phyloP scores from a whole-genome alignment of 192 early-diverging fungal genomes.

The Paraglomus occultum region DNA sequence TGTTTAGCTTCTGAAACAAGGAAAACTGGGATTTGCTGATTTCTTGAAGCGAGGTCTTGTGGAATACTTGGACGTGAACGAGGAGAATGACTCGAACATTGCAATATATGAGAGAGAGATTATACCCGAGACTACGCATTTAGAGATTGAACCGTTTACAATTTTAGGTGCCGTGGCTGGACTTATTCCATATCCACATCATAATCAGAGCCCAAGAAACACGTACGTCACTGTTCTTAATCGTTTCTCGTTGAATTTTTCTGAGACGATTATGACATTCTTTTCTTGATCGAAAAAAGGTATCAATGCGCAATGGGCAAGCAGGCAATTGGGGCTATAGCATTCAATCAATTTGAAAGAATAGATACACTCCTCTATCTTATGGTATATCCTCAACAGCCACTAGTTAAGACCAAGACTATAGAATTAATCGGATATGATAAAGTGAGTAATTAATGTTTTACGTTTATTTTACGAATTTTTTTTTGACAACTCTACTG shows the following conservation, averaged over 20 bases:
- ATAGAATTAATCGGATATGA: conserved; percentile 98
- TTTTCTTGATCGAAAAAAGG: conserved; percentile 4
- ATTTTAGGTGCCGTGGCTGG: conserved; percentile 97
- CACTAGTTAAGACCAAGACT: conserved; percentile 97
- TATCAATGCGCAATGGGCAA: conserved; percentile 99
- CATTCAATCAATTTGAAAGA: conserved; percentile 90
- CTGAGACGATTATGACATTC: not conserved
- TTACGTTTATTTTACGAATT: conserved; percentile 6
- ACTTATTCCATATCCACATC: conserved; percentile 97
- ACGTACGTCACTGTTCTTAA: conserved; percentile 45
- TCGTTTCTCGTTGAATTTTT: not conserved
- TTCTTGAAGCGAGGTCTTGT: conserved; percentile 86
- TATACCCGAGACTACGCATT: conserved; percentile 82
- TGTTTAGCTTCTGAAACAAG: conserved; percentile 45
- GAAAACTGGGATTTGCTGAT: conserved; percentile 81
- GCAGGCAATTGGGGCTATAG: conserved; percentile 97
- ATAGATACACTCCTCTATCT: conserved; percentile 95
- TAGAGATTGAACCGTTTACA: conserved; percentile 96
- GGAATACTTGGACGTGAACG: conserved; percentile 97
- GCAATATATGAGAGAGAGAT: conserved; percentile 88
- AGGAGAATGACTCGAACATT: conserved; percentile 96
- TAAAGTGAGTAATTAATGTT: conserved; percentile 60
- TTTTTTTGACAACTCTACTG: not conserved
- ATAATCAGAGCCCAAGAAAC: conserved; percentile 98
- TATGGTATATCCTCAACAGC: conserved; percentile 96